phyloP scores from a whole-genome alignment of 441 rosid species.

The Populus trichocarpa region DNA sequence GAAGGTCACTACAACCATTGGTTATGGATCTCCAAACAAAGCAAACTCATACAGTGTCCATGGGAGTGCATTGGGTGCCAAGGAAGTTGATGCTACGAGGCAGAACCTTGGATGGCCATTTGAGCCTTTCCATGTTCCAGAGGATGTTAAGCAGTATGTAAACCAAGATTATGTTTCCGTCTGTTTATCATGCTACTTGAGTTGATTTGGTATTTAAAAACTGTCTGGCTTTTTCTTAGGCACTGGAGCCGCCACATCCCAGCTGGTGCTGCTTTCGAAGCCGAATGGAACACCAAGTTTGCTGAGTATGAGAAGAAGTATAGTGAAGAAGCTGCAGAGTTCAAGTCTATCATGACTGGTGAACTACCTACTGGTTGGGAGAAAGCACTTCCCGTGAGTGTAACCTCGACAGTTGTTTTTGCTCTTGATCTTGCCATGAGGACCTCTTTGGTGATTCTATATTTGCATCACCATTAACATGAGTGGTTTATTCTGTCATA shows the following conservation, averaged over 20 bases:
- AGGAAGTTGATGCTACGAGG: conserved; percentile 92
- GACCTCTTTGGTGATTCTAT: not conserved
- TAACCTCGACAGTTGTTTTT: conserved; percentile 15
- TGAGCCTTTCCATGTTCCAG: conserved; percentile 87
- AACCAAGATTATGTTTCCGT: conserved; percentile 4
- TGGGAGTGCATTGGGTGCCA: conserved; percentile 83
- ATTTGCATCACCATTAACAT: not conserved
- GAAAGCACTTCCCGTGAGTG: conserved; percentile 95
- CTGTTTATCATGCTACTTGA: not conserved
- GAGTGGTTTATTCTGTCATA: not conserved
- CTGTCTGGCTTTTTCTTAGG: conserved; percentile 39
- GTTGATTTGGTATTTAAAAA: conserved; percentile 14
- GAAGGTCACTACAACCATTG: conserved; percentile 88
- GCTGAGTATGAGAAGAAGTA: conserved; percentile 91
- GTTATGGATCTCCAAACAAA: conserved; percentile 88
- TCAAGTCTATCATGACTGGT: conserved; percentile 76
- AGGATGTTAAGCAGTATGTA: conserved; percentile 64
- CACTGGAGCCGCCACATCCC: conserved; percentile 94
- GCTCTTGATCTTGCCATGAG: not conserved
- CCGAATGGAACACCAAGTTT: conserved; percentile 88
- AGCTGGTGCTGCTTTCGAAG: conserved; percentile 76
- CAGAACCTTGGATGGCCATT: conserved; percentile 81
- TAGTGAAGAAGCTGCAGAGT: conserved; percentile 89
- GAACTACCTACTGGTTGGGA: conserved; percentile 96
- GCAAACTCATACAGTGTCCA: conserved; percentile 80